These are phyloP conservation scores for Cryptosporidium canis DNA, from an alignment of 169 alveolate genomes.

Conservation along the genomic window DNA sequence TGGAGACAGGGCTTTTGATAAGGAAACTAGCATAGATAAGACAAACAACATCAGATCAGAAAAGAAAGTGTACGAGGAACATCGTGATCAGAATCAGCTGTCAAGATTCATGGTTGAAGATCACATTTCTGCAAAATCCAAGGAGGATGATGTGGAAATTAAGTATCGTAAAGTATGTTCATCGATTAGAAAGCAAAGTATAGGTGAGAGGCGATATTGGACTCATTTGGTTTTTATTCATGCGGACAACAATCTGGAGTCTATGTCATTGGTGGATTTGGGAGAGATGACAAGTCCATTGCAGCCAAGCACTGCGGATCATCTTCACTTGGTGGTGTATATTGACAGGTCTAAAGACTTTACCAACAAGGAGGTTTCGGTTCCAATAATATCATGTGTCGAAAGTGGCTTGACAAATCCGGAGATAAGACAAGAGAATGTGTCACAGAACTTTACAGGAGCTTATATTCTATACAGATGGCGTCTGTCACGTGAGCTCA, in stretches of 20 bases:
- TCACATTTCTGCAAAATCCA: too few species aligned
- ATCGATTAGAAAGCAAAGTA: not conserved
- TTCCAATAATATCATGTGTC: conserved; percentile 55
- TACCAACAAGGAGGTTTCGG: conserved; percentile 39
- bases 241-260: conserved; percentile 80
- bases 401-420: conserved; percentile 57
- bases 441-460: conserved; percentile 61
- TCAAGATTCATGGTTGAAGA: too few species aligned
- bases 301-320: conserved; percentile 69
- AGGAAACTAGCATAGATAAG: not conserved
- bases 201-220: conserved; percentile 51
- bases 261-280: conserved; percentile 76
- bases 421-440: conserved; percentile 33
- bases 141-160: not conserved
- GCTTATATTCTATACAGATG: conserved; percentile 74
- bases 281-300: conserved; percentile 77
- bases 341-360: conserved; percentile 75
- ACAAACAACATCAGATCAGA: not conserved
- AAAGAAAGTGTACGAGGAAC: not conserved
- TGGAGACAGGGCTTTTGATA: not conserved
- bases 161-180: conserved; percentile 14
- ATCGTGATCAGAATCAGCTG: not conserved
- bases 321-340: conserved; percentile 76
- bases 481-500: conserved; percentile 63
- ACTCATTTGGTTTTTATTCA: conserved; percentile 78